Base-by-base conservation (phyloP, 2,329 filamentous ascomycete species). In the Teratosphaeria destructans region DNA sequence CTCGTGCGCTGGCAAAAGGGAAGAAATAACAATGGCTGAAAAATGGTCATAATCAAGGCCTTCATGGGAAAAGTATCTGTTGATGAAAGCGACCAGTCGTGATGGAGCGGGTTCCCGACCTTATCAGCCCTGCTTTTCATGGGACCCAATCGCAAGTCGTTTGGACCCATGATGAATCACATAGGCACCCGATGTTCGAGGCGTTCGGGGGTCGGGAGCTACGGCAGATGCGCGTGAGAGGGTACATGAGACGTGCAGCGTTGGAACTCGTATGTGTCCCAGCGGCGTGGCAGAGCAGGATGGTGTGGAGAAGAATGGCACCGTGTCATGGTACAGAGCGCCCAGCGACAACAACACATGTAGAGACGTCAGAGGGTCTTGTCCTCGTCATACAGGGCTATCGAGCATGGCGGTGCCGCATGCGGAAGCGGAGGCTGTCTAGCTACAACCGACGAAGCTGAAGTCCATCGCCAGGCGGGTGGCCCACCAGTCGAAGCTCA, bases 121-220 rank as follows among this genome's bases (percentile, higher is more conserved):
- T 57, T 61, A 59, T 57, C 59, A 59, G 60, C 58, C 54, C 55
- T 53, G 52, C 39, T 52, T 35, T 57, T 55, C 1, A 37, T 55
- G 60, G 60, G 27, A 57, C 35, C 60, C 57, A 61, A 59, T 59
- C 5, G 26, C 35, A 52, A 19, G 10, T 32, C 37, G 26, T 1
- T 23, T 23, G 1, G 1, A 2, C 23, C 23, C 23, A 23, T 2
- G 23, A 23, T 23, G 23, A 23, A 23, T 23, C 32, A n/a, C 27
- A 11, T 39, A 26, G 6, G 16, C 58, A 56, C 59, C 59, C 59
- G 58, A 61, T 61, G 27, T 53, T 61, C 54, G 55, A 59, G 60
- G 57, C 60, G n/a, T 54, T 61, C 37, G 55, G 57, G 55, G 57
- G 57, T 39, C 57, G 37, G 8, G 29, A 53, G 57, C 57, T 59